Evolutionary conservation across 371 early-diverging fungal genomes (phyloP).

Genomic region (Chytridium lagenaria): DNA sequence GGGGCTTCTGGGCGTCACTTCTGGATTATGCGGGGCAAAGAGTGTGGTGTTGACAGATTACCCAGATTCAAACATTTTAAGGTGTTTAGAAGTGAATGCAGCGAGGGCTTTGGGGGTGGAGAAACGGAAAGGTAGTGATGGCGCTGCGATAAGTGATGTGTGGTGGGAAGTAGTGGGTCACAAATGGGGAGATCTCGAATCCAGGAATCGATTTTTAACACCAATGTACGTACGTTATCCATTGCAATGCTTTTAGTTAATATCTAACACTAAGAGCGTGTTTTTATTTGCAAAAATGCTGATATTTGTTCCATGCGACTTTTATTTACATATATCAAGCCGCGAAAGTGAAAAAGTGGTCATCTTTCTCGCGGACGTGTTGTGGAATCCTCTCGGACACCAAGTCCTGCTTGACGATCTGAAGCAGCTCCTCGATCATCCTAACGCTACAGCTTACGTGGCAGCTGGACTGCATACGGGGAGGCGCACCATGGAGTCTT

Average conservation of each 20-base stretch:
- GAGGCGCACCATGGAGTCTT: constrained; percentile 28
- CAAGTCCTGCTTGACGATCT: constrained; percentile 38
- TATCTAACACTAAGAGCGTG: no score
- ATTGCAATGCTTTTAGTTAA: not conserved
- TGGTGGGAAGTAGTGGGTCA: constrained; percentile 40
- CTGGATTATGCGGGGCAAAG: constrained; percentile 25
- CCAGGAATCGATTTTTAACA: not conserved
- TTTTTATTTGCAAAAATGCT: no score
- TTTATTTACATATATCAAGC: not conserved
- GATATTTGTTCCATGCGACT: not conserved
- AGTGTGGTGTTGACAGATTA: constrained; percentile 42
- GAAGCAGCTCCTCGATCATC: constrained; percentile 13
- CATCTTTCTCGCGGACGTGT: constrained; percentile 45
- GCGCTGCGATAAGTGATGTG: not conserved
- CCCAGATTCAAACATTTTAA: constrained; percentile 40
- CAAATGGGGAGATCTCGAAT: constrained; percentile 35
- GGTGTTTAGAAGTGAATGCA: constrained; percentile 33
- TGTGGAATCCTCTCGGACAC: constrained; percentile 46
- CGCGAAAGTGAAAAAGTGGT: constrained; percentile 6
- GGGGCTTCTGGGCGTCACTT: constrained; percentile 33
- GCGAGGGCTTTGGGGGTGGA: constrained; percentile 17
- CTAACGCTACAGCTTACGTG: constrained; percentile 14
- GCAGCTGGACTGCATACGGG: constrained; percentile 43
- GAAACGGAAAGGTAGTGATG: not conserved
- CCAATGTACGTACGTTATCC: not conserved